Conservation (phyloP, 352 stramenopile genomes). For the Lagenidium giganteum region DNA sequence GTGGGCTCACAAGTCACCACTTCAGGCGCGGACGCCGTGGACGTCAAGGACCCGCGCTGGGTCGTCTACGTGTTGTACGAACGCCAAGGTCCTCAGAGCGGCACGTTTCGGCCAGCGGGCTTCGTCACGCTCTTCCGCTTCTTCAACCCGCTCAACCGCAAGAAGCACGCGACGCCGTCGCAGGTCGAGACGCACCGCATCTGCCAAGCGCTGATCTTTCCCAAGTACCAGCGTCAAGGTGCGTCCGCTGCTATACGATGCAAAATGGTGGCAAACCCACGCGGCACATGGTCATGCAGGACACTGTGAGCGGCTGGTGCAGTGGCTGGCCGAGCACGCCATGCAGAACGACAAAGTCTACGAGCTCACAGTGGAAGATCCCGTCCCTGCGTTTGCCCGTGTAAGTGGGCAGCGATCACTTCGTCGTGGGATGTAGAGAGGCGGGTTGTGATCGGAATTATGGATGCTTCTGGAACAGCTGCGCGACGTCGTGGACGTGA, state of each 20-base stretch:
- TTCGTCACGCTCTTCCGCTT: conserved; percentile 86
- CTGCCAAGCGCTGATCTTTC: conserved; percentile 79
- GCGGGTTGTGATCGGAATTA: background rate
- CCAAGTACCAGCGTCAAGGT: conserved; percentile 76
- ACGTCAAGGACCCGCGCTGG: conserved; percentile 73
- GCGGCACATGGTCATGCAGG: conserved; percentile 19
- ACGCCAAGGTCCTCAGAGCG: conserved; percentile 11
- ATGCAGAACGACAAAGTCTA: conserved; percentile 53
- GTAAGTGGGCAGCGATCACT: conserved; percentile 16
- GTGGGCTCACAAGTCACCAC: background rate
- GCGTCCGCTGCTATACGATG: background rate
- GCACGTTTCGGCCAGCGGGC: conserved; percentile 38
- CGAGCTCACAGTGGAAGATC: conserved; percentile 83
- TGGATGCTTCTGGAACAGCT: conserved; percentile 29
- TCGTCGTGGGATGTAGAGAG: background rate
- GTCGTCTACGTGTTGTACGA: conserved; percentile 78
- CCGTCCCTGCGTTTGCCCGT: conserved; percentile 66
- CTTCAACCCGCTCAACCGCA: conserved; percentile 63
- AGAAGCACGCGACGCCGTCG: conserved; percentile 17
- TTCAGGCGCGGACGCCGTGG: conserved; percentile 59
- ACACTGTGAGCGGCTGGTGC: conserved; percentile 70
- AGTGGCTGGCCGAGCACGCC: conserved; percentile 53
- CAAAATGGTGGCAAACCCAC: conserved; percentile 3
- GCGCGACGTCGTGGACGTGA: conserved; percentile 64
- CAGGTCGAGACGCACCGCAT: conserved; percentile 77